Conservation (phyloP, 148 eudicot species). For the Nyssa sinensis region DNA sequence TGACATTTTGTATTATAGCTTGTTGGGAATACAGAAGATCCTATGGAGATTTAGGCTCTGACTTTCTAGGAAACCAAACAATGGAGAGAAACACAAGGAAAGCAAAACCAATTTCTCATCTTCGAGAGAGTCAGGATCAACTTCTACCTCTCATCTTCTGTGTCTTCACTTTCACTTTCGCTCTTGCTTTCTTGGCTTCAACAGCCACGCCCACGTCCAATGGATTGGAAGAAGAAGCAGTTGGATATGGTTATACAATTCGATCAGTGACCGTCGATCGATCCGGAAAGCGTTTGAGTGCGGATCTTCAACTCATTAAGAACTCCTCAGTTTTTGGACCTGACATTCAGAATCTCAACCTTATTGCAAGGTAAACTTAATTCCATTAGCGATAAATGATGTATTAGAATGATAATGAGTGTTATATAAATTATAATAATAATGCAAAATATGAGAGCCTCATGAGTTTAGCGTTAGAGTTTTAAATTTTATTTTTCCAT, state of each 20-base stretch:
- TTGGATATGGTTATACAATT: conserved; percentile 52
- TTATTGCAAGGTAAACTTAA: conserved; percentile 50
- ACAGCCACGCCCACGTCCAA: neutral
- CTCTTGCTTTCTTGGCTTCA: neutral
- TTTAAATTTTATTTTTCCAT: too few species aligned
- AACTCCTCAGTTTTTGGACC: conserved; percentile 46
- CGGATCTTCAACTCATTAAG: conserved; percentile 42
- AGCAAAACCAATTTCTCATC: neutral
- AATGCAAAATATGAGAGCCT: too few species aligned
- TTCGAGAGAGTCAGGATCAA: too few species aligned
- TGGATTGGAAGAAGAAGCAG: conserved; percentile 5
- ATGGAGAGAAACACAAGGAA: neutral
- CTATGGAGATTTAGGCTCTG: too few species aligned
- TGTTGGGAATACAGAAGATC: too few species aligned
- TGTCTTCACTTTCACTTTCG: neutral
- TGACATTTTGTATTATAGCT: too few species aligned
- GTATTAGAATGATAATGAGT: too few species aligned
- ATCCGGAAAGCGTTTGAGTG: conserved; percentile 26
- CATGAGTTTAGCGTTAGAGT: too few species aligned
- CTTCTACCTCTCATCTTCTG: neutral
- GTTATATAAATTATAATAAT: too few species aligned
- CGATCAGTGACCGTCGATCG: conserved; percentile 25
- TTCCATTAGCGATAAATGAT: too few species aligned
- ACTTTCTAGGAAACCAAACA: too few species aligned
- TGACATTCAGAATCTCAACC: conserved; percentile 44